Evolutionary conservation across 2,329 filamentous ascomycete genomes (phyloP).

Genomic region (Helminthosporium solani): DNA sequence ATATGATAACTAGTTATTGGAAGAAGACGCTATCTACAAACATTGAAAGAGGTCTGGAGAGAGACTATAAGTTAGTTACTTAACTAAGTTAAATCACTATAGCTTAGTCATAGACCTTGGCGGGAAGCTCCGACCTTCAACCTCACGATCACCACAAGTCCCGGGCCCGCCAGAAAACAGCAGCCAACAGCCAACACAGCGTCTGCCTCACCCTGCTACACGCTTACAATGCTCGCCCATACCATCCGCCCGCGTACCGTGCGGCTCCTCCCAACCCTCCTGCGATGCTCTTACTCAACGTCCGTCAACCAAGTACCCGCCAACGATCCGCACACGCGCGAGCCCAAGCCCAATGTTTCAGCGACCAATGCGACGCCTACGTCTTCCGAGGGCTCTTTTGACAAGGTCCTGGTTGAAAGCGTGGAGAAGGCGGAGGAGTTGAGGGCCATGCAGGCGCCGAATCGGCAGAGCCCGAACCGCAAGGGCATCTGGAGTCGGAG

Average conservation of each 20-base stretch:
- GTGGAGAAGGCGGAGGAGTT: constrained; percentile 55
- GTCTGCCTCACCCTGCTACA: constrained; percentile 1
- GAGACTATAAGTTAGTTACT: too few species aligned
- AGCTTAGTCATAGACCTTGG: too few species aligned
- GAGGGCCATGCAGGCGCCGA: constrained; percentile 76
- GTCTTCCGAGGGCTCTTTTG: constrained; percentile 51
- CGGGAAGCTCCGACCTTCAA: too few species aligned
- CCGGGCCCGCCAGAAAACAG: neutral
- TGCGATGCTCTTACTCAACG: constrained; percentile 24
- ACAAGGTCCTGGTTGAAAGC: constrained; percentile 57
- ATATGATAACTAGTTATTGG: too few species aligned
- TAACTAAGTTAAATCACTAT: too few species aligned
- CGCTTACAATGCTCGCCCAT: constrained; percentile 26
- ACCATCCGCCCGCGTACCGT: constrained; percentile 31
- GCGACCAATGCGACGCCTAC: constrained; percentile 61
- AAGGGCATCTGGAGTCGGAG: constrained; percentile 77
- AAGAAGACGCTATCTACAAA: too few species aligned
- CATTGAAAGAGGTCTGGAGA: too few species aligned
- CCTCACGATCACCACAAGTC: too few species aligned
- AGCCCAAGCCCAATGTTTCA: constrained; percentile 55
- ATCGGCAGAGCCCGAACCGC: constrained; percentile 75
- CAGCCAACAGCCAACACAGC: too few species aligned
- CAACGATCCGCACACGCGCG: constrained; percentile 60
- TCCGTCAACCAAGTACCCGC: constrained; percentile 65
- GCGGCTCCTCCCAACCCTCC: constrained; percentile 25